Percentiles rank a stretch among this genome's conserved stretches.
phyloP scores from a whole-genome alignment of 352 stramenopile species.

The Globisporangium alternatum region DNA sequence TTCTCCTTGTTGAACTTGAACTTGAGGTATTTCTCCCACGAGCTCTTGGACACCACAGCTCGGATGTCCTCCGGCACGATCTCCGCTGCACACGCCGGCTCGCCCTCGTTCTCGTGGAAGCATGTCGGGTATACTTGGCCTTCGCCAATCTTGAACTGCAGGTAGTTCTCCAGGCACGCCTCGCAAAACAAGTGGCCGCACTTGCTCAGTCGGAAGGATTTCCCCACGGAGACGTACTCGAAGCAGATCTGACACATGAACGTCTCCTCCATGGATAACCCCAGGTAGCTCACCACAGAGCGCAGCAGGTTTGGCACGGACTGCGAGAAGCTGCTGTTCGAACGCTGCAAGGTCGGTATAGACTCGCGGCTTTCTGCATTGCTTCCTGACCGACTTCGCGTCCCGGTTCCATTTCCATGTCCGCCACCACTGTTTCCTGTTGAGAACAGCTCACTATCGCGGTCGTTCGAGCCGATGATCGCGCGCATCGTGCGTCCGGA shows the following conservation, averaged over 20 bases:
- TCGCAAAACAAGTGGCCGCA: conserved; percentile 66
- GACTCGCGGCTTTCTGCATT: conserved; percentile 5
- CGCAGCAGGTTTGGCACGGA: conserved; percentile 49
- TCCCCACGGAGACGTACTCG: conserved; percentile 43
- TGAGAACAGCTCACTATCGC: conserved; percentile 15
- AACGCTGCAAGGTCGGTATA: conserved; percentile 14
- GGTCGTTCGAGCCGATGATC: conserved; percentile 21
- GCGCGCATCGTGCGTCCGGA: conserved; percentile 29
- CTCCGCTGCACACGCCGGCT: conserved; percentile 31
- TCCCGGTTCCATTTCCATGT: background rate
- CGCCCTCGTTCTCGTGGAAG: conserved; percentile 42
- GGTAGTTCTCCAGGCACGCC: conserved; percentile 52
- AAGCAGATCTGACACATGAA: conserved; percentile 80
- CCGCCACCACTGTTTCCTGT: conserved; percentile 5
- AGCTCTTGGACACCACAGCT: conserved; percentile 37
- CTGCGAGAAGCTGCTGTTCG: conserved; percentile 15
- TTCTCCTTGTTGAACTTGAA: conserved; percentile 87
- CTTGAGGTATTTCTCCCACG: conserved; percentile 76
- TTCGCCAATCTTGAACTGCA: conserved; percentile 74
- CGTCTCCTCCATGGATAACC: conserved; percentile 63
- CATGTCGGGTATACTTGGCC: conserved; percentile 71
- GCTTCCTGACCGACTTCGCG: conserved; percentile 6
- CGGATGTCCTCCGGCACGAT: conserved; percentile 47
- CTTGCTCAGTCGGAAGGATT: conserved; percentile 31
- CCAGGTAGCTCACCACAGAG: conserved; percentile 50